Evolutionary conservation across 148 eudicot genomes (phyloP), one percentile per base, ranked within the genome.

Genomic region (Cornus suecica): DNA sequence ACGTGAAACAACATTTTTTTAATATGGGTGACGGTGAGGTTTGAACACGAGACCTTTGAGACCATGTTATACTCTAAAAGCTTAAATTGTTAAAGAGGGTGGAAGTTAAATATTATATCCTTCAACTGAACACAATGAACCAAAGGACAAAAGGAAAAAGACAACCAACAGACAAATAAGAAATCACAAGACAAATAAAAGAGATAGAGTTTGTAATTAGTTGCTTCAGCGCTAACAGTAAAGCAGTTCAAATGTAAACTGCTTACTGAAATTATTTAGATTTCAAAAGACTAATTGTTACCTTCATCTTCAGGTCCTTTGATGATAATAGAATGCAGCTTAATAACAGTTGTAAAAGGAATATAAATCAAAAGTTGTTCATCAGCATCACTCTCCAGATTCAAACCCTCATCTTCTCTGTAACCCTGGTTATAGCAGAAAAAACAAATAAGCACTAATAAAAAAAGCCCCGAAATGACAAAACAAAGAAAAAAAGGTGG

Each of bases 241-340:
- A 52, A 52, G 58, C 58, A 52, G 58, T 52, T 25, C 18, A 68
- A 31, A 8, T 11, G 26, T 14, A 65, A 26, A 13, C 20, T 31
- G 1, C 24, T 8, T 27, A 54, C 5, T 0, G 28, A 70, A 48
- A 4, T 10, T 11, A 70, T 10, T 4, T 20, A 42, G 16, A 37
- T 37, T 37, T 37, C 6, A 22, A 22, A 61, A 45, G 61, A 8
- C 24, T 26, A 27, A 42, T n/a, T 66, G 27, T 73, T 82, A 91
- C 99, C 99, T 79, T 95, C 99, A 41, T 95, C 97, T 78, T 92
- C 93, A 22, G 92, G 91, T 70, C 99, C 99, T 85, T 86, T 85
- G 70, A 95, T 75, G 66, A 76, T 81, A 74, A 92, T 81, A 20
- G 99, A 95, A 80, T 92, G 97, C 79, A 95, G 81, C 81, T 95